Percentiles rank a stretch among this genome's conserved stretches.
phyloP scores from a whole-genome alignment of 192 early-diverging fungal species.

The Phlyctochytrium planicorne region DNA sequence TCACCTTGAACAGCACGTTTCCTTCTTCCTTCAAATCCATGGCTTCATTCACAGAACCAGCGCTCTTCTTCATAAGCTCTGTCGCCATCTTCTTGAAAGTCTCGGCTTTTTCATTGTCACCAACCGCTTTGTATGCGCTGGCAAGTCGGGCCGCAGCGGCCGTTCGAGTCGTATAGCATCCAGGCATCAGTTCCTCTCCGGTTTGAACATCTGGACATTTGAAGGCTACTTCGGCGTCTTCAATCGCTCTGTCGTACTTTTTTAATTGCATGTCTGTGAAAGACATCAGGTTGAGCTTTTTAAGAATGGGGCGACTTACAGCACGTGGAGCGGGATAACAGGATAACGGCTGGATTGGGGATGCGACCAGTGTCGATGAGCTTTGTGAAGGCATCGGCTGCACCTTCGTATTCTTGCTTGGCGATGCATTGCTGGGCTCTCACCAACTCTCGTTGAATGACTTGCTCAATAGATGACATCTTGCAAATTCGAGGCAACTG shows the following conservation, averaged over 20 bases:
- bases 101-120: constrained; percentile 14
- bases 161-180: constrained; percentile 28
- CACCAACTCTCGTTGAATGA: neutral
- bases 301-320: constrained; percentile 3
- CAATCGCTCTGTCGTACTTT: constrained; percentile 17
- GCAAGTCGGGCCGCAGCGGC: constrained; percentile 27
- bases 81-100: constrained; percentile 29
- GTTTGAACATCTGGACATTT: constrained; percentile 22
- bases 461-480: too few species aligned
- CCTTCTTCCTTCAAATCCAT: constrained; percentile 26
- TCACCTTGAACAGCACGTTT: constrained; percentile 24
- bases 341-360: constrained; percentile 16
- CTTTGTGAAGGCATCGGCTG: constrained; percentile 8
- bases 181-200: constrained; percentile 22
- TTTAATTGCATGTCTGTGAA: constrained; percentile 29
- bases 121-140: constrained; percentile 13
- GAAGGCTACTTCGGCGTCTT: constrained; percentile 22
- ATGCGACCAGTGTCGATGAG: constrained; percentile 17
- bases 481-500: too few species aligned
- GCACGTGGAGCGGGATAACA: constrained; percentile 25
- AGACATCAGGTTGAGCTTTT: neutral
- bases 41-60: constrained; percentile 8
- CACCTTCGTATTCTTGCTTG: constrained; percentile 3
- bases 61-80: constrained; percentile 28
- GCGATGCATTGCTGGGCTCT: constrained; percentile 23